Conservation (phyloP, 1,284 basidiomycete species). For the Irpex sp. region DNA sequence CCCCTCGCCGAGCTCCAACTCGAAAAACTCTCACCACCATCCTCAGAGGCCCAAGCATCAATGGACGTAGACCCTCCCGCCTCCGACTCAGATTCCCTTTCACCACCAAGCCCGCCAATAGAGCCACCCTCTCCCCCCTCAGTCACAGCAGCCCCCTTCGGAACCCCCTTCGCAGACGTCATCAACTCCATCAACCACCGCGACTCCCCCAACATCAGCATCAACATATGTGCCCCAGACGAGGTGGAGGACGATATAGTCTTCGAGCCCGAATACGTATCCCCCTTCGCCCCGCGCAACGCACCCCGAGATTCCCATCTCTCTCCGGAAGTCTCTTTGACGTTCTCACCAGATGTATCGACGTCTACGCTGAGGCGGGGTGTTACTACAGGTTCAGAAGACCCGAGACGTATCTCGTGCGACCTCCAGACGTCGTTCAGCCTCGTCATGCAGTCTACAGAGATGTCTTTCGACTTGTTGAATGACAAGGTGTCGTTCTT, state of each 20-base stretch:
- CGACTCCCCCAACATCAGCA: conserved; percentile 18
- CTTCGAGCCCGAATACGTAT: conserved; percentile 8
- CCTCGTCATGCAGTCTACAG: conserved; percentile 49
- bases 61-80: not conserved
- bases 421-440: conserved; percentile 58
- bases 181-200: conserved; percentile 32
- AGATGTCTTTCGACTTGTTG: conserved; percentile 57
- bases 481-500: conserved; percentile 64
- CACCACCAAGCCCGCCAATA: not conserved
- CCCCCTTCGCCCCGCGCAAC: not conserved
- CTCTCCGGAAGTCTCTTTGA: not conserved
- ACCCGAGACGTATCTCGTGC: conserved; percentile 45
- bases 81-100: conserved; percentile 7
- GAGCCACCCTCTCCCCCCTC: not conserved
- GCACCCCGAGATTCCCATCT: not conserved
- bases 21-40: not conserved
- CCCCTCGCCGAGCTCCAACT: conserved; percentile 9
- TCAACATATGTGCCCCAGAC: conserved; percentile 20
- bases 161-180: conserved; percentile 31
- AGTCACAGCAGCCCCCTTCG: conserved; percentile 23
- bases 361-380: not conserved
- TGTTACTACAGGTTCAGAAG: conserved; percentile 16
- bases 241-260: not conserved
- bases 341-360: conserved; percentile 5
- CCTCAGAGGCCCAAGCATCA: not conserved